Conservation (phyloP, 495 filamentous ascomycete genomes). For the Barbatosphaeria neglecta region DNA sequence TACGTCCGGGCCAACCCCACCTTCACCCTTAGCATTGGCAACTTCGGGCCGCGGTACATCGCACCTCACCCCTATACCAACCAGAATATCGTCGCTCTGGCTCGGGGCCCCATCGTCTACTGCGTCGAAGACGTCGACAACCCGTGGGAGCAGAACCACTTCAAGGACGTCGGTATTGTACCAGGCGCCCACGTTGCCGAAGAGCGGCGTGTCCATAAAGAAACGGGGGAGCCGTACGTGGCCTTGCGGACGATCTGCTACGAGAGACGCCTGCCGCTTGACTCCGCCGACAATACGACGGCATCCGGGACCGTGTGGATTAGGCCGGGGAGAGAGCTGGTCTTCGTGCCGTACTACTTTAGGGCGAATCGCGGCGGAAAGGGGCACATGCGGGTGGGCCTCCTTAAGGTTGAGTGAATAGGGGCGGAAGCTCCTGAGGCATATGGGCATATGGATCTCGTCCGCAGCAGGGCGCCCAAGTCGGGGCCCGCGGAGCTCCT, state of each 20-base stretch:
- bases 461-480: too few relatives aligned
- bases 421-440: too few relatives aligned
- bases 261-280: constrained; percentile 11
- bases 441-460: too few relatives aligned
- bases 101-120: constrained; percentile 45
- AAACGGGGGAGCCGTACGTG: constrained; percentile 20
- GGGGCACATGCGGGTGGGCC: constrained; percentile 39
- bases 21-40: constrained; percentile 18
- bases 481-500: too few relatives aligned
- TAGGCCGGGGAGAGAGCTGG: constrained; percentile 18
- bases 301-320: constrained; percentile 13
- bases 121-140: constrained; percentile 48
- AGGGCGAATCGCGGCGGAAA: constrained; percentile 39
- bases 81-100: constrained; percentile 37
- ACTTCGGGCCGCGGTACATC: constrained; percentile 32
- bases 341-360: constrained; percentile 40
- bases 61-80: constrained; percentile 40
- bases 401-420: constrained; percentile 9
- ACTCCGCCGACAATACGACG: constrained; percentile 6
- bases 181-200: constrained; percentile 21
- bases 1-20: constrained; percentile 18
- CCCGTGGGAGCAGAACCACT: constrained; percentile 45
- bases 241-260: constrained; percentile 16
- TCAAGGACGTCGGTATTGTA: constrained; percentile 35
- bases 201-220: constrained; percentile 15